These are phyloP conservation scores for Panicum virgatum DNA, from an alignment of 202 grass and related monocot species.

Conservation along the genomic window DNA sequence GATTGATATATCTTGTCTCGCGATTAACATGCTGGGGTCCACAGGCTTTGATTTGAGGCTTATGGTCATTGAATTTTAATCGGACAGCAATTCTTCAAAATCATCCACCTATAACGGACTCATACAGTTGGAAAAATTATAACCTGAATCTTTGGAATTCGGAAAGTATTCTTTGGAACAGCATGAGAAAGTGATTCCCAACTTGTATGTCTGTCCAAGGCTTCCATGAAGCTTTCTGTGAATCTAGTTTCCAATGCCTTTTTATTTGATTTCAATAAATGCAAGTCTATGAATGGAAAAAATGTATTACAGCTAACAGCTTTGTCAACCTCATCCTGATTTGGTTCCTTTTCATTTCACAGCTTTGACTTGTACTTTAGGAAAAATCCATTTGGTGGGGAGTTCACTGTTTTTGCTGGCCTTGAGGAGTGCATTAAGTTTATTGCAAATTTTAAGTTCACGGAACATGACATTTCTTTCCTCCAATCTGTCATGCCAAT, in stretches of 20 bases:
- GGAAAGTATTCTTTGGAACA: neutral
- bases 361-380: constrained; percentile 98
- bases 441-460: constrained; percentile 95
- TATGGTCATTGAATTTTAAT: neutral
- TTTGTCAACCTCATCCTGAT: constrained; percentile 13
- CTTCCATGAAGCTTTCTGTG: neutral
- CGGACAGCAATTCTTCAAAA: neutral
- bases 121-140: neutral
- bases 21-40: neutral
- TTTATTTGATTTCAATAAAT: constrained; percentile 13
- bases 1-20: constrained; percentile 3
- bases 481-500: constrained; percentile 79
- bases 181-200: neutral
- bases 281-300: constrained; percentile 22
- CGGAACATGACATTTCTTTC: constrained; percentile 74
- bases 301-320: constrained; percentile 19
- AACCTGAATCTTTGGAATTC: neutral
- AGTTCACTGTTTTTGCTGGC: constrained; percentile 96
- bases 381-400: constrained; percentile 97
- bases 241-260: neutral
- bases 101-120: neutral
- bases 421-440: constrained; percentile 97
- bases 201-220: neutral
- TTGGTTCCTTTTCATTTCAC: constrained; percentile 41
- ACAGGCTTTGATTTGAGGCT: neutral